Evolutionary conservation across 495 filamentous ascomycete species (phyloP).

Genomic region (Penicillium diatomitis): DNA sequence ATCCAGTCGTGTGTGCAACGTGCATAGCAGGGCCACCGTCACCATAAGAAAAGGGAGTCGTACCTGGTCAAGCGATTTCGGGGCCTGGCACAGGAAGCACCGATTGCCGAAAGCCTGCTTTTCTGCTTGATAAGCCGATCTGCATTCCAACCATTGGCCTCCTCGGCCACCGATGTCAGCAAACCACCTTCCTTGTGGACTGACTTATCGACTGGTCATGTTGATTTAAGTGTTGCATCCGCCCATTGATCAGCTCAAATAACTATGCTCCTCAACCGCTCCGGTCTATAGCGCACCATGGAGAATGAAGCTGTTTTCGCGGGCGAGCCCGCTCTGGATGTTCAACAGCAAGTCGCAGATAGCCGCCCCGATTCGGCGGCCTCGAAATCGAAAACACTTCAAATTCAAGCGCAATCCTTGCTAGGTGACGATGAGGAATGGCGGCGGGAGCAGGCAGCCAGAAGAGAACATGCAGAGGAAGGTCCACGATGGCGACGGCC

Average conservation of each 20-base stretch:
- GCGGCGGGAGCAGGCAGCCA: background rate
- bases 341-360: slow-evolving; percentile 4
- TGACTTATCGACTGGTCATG: slow-evolving; percentile 1
- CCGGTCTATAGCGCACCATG: slow-evolving; percentile 2
- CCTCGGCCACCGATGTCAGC: background rate
- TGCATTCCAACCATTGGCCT: background rate
- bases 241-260: too few species aligned
- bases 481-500: slow-evolving; percentile 15
- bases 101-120: background rate
- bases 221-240: slow-evolving; percentile 4
- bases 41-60: background rate
- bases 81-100: background rate
- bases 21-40: too few species aligned
- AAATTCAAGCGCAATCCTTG: slow-evolving; percentile 8
- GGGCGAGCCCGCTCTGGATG: slow-evolving; percentile 12
- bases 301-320: slow-evolving; percentile 22
- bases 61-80: background rate
- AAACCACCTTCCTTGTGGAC: background rate
- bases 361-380: background rate
- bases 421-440: slow-evolving; percentile 8
- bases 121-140: slow-evolving; percentile 5
- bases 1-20: too few species aligned
- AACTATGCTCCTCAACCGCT: too few species aligned
- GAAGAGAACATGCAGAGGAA: slow-evolving; percentile 2
- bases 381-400: slow-evolving; percentile 4